Base-by-base conservation (phyloP, 2,329 filamentous ascomycete genomes). In the Phaeosphaeria sp. region DNA sequence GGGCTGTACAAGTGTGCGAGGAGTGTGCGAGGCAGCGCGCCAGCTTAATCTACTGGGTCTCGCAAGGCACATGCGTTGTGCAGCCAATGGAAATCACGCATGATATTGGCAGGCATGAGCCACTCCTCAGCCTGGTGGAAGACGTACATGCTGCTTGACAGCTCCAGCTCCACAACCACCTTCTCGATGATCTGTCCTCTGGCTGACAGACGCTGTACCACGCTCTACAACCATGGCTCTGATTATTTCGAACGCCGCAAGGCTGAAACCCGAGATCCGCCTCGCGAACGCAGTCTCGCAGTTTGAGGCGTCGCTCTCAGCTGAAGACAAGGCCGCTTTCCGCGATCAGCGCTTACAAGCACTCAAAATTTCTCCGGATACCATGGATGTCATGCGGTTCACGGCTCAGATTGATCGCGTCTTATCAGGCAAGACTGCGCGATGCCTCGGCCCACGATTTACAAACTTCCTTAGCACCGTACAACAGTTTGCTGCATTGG, bases 401-500 rank as follows among this genome's bases (percentile, higher is more conserved):
- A 80, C 78, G 0, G 79, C 78, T 1, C 73, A 80, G 39, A 71
- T 81, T 11, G 75, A 79, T 46, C 60, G 50, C 23, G 56, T 52
- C 15, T 50, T 50, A 47, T 56, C 33, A 27, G 44, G 21, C n/a
- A 72, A 66, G 4, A 53, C 53, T 3, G 54, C 58, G 0, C 66
- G 73, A 17, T 80, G 78, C 52, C 74, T 80, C 54, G 79, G 80
- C 0, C 73, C 80, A 6, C 74, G 80, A 3, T 68, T 82, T 18
- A 78, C 71, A 0, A 81, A 78, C 44, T 66, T 81, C 5, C 63
- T 83, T 0, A 59, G 80, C 10, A 67, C 74, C 0, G 72, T 80
- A 0, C 80, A 83, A 55, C 77, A 80, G 54, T 83, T 79, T 50
- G 79, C 77, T 18, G 73, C 76, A 0, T 58, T 82, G n/a, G 80